Conservation (phyloP, 2,329 filamentous ascomycete genomes). For the Dactylellina leptospora region DNA sequence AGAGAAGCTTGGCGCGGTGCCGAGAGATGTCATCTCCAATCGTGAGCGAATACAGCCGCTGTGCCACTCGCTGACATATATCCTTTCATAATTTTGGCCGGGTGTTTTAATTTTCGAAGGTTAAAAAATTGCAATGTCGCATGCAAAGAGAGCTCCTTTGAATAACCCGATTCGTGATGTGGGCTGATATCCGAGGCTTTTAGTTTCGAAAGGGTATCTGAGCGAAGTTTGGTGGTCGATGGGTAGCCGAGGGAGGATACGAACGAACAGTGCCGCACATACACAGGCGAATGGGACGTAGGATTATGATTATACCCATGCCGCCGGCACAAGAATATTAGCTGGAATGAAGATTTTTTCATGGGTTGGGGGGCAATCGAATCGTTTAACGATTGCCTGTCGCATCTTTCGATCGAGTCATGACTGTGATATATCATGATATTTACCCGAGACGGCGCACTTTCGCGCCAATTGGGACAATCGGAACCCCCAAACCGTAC, state of each 20-base stretch:
- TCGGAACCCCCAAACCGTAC: not conserved
- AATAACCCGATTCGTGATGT: not conserved
- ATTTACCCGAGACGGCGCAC: not conserved
- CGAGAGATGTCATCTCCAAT: not conserved
- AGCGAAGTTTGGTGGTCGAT: not conserved
- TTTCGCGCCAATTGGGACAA: not conserved
- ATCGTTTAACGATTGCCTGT: not conserved
- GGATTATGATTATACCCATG: not conserved
- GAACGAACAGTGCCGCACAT: not conserved
- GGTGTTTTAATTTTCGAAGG: not conserved
- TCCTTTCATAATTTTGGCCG: not conserved
- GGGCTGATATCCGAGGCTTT: not conserved
- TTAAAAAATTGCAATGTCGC: not conserved
- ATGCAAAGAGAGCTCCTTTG: not conserved
- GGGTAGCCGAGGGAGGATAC: not conserved
- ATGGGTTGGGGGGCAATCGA: not conserved
- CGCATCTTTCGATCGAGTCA: not conserved
- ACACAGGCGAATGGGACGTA: not conserved
- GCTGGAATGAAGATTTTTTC: not conserved
- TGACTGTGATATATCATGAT: not conserved
- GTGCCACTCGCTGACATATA: not conserved
- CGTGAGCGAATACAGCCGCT: not conserved
- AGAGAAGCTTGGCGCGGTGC: not conserved
- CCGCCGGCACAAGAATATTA: not conserved
- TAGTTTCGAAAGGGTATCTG: not conserved